phyloP scores from a whole-genome alignment of 208 protist species.

The Leishmania major region DNA sequence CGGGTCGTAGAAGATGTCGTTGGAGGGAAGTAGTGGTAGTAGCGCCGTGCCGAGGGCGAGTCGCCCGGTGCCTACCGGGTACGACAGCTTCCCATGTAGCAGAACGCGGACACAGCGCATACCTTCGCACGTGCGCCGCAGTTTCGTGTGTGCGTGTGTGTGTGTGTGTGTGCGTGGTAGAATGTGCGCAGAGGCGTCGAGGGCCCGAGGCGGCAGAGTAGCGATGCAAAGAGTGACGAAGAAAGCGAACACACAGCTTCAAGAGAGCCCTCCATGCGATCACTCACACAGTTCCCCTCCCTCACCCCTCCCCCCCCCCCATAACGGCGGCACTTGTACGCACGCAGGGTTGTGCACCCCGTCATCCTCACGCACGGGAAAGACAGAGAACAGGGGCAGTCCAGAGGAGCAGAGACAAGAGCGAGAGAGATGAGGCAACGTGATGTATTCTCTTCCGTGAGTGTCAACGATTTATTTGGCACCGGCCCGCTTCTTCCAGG shows the following conservation, averaged over 20 bases:
- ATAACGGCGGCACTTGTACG: background rate
- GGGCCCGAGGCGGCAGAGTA: background rate
- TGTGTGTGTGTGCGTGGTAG: background rate
- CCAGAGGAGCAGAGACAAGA: no score
- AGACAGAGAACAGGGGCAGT: background rate
- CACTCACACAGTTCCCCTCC: background rate
- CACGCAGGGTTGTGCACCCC: background rate
- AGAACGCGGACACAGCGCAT: constrained; percentile 45
- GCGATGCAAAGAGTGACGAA: background rate
- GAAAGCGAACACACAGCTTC: background rate
- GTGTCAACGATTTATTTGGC: background rate
- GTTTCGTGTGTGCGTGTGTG: no score
- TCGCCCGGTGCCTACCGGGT: constrained; percentile 56
- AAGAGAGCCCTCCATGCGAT: background rate
- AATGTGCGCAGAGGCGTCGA: background rate
- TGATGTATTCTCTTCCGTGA: background rate
- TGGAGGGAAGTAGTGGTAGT: constrained; percentile 71
- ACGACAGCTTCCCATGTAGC: constrained; percentile 68
- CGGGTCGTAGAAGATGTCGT: constrained; percentile 89
- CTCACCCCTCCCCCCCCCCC: no score
- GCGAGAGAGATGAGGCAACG: background rate
- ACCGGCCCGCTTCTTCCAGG: background rate
- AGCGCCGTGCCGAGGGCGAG: constrained; percentile 68
- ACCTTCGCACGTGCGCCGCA: background rate
- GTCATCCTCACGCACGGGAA: background rate